Conservation (phyloP, 345 rosid species). For the Viola odorata region DNA sequence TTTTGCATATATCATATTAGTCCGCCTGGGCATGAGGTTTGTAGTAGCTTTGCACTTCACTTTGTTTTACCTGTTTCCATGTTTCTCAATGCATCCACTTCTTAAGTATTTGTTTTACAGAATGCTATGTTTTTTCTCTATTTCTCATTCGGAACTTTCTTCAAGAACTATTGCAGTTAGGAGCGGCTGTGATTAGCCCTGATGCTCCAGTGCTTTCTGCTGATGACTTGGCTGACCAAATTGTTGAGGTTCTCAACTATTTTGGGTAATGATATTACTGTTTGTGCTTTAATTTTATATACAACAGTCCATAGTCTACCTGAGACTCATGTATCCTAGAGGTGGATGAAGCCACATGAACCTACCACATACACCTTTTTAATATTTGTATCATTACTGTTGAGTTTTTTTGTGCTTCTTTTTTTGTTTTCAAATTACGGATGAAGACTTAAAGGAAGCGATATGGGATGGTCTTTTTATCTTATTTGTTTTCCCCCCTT, state of each 20-base stretch:
- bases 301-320: too few species aligned
- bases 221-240: conserved; percentile 94
- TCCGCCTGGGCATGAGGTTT: conserved; percentile 97
- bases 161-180: conserved; percentile 90
- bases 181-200: conserved; percentile 57
- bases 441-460: too few species aligned
- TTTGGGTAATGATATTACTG: conserved; percentile 55
- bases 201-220: conserved; percentile 65
- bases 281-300: not conserved
- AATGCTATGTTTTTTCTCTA: conserved; percentile 17
- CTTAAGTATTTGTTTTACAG: conserved; percentile 16
- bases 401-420: too few species aligned
- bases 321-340: too few species aligned
- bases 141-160: conserved; percentile 50
- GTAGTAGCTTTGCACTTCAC: conserved; percentile 21
- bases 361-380: too few species aligned
- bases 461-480: not conserved
- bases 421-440: too few species aligned
- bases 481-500: conserved; percentile 6
- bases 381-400: too few species aligned
- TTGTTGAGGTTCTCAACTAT: conserved; percentile 81
- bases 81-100: conserved; percentile 13
- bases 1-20: conserved; percentile 94
- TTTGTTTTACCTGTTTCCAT: conserved; percentile 5
- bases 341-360: too few species aligned